phyloP scores from a whole-genome alignment of 345 rosid species.

The Aethionema arabicum region DNA sequence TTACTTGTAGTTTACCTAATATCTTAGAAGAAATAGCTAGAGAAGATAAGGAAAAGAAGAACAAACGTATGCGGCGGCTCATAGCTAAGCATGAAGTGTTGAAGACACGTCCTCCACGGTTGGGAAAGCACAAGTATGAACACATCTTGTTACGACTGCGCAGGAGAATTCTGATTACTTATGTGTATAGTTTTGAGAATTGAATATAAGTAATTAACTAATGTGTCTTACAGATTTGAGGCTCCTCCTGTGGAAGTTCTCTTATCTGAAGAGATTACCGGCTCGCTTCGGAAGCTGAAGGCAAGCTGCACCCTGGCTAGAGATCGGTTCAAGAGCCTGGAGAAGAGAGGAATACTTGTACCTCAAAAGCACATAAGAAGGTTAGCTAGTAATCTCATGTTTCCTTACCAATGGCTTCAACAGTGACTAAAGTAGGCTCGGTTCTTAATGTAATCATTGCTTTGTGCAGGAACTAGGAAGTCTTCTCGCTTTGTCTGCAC shows the following conservation, averaged over 20 bases:
- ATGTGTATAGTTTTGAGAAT: neutral
- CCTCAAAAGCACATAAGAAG: conserved; percentile 60
- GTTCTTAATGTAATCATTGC: conserved; percentile 27
- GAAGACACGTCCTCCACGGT: conserved; percentile 75
- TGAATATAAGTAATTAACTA: neutral
- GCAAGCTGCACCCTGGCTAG: conserved; percentile 82
- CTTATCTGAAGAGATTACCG: conserved; percentile 87
- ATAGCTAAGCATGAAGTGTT: conserved; percentile 75
- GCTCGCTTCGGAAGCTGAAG: conserved; percentile 84
- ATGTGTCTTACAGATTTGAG: conserved; percentile 51
- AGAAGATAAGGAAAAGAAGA: conserved; percentile 79
- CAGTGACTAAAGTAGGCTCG: neutral
- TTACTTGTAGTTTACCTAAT: conserved; percentile 54
- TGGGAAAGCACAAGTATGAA: conserved; percentile 92
- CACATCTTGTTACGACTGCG: neutral
- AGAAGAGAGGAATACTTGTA: conserved; percentile 83
- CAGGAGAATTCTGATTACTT: neutral
- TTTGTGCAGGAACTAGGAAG: conserved; percentile 31
- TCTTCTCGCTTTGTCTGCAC: conserved; percentile 19
- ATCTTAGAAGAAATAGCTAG: conserved; percentile 74
- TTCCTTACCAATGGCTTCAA: neutral
- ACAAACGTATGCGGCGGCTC: conserved; percentile 48
- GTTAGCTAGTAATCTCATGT: conserved; percentile 35
- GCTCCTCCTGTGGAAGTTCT: conserved; percentile 89
- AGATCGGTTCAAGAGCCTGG: conserved; percentile 87